Evolutionary conservation across 768 basidiomycete species (phyloP), one percentile per base, ranked within the genome.

Genomic region (Omphalotus guepiniiformis): DNA sequence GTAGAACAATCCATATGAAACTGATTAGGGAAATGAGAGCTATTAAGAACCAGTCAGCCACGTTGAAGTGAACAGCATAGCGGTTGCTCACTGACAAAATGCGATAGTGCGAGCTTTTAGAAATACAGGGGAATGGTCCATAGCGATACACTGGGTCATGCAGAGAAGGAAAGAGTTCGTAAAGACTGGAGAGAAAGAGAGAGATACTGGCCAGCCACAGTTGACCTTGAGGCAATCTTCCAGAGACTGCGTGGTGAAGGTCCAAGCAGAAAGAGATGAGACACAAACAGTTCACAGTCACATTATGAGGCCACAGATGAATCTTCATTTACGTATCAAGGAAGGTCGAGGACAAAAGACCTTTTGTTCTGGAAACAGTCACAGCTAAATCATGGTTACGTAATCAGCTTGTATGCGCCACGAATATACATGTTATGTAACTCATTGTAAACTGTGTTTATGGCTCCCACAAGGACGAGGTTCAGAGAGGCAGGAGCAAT

Each of bases 1-100:
- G 56, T 42, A 79, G 50, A 15, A 71, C 59, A 27, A 69, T 66
- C 75, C 77, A 82, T 34, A 77, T 41, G 48, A 82, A 65, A 55
- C 73, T 70, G 15, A 73, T 51, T 46, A 74, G 34, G 29, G 69
- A 62, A 29, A 75, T 71, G 45, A 67, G 63, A 1, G 65, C 80
- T 82, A 40, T 8, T 11, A 28, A 16, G 12, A 25, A 7, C 23
- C 21, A 13, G 23, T 30, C n/a, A 40, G 8, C 4, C 39, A 0
- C 13, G 11, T n/a, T 19, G 21, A 42, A 16, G 34, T 1, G 37
- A 21, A 27, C n/a, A 23, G 27, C 6, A 23, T 4, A 3, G 6
- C 6, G 16, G 8, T 16, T 8, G 15, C 26, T 13, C 4, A 48
- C 51, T 19, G 19, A 48, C 51, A 48, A 38, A 53, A 53, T 8